These are phyloP conservation scores for Setaria italica DNA, from an alignment of 202 grass and related monocot species.

Conservation along the genomic window DNA sequence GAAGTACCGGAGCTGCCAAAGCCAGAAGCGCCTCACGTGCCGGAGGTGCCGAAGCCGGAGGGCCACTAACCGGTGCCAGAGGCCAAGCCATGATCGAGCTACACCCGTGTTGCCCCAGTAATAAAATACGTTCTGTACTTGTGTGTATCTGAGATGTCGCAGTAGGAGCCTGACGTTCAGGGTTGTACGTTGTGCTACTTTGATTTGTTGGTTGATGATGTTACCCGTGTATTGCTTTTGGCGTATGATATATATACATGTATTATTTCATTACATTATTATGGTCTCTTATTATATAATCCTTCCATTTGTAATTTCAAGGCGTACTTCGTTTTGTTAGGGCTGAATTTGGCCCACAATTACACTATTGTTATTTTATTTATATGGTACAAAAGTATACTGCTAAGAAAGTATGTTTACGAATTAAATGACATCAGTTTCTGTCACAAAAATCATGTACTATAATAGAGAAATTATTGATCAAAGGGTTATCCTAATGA, in stretches of 20 bases:
- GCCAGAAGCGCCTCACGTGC: too few relatives aligned
- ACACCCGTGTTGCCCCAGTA: neutral
- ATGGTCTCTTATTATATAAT: too few relatives aligned
- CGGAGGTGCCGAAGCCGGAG: slow-evolving; percentile 8
- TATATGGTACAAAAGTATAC: too few relatives aligned
- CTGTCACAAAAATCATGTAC: too few relatives aligned
- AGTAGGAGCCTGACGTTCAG: neutral
- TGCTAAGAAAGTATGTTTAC: too few relatives aligned
- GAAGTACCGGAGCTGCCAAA: slow-evolving; percentile 2
- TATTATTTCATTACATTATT: neutral
- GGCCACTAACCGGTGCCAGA: slow-evolving; percentile 43
- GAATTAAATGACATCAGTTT: too few relatives aligned
- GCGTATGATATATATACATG: neutral
- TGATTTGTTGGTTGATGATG: neutral
- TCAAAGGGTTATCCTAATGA: too few relatives aligned
- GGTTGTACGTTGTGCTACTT: neutral
- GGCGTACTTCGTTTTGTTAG: too few relatives aligned
- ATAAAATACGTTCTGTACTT: neutral
- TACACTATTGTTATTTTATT: too few relatives aligned
- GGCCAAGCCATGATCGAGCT: slow-evolving; percentile 51
- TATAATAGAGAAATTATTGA: too few relatives aligned
- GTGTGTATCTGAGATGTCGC: neutral
- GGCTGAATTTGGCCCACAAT: too few relatives aligned
- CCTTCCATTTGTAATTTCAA: too few relatives aligned
- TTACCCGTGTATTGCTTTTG: neutral